A percentile compares a stretch with the other conserved stretches of the same genome.
Conservation (phyloP, 495 filamentous ascomycete genomes). For the Xylaria palmicola region DNA sequence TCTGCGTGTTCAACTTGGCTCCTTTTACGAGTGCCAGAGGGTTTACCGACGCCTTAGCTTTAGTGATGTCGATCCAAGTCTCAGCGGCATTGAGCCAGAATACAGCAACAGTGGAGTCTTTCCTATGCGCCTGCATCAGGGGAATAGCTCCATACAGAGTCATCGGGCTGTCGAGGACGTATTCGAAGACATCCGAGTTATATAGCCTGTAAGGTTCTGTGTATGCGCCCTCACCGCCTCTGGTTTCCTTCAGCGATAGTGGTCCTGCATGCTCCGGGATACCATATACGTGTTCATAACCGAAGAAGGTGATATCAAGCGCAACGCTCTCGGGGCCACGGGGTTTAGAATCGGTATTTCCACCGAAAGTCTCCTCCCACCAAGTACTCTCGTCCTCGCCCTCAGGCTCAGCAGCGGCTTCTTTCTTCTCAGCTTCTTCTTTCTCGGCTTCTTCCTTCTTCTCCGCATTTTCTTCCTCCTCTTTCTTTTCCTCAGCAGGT, state of each 20-base stretch:
- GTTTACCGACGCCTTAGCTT: conserved; percentile 71
- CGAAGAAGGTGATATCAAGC: conserved; percentile 87
- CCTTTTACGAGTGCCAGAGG: conserved; percentile 71
- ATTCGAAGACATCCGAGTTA: conserved; percentile 96
- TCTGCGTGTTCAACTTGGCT: conserved; percentile 72
- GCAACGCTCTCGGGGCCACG: conserved; percentile 83
- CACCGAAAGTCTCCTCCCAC: conserved; percentile 97
- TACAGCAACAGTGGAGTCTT: conserved; percentile 91
- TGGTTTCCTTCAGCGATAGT: conserved; percentile 82
- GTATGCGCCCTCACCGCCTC: conserved; percentile 82
- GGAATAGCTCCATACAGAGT: conserved; percentile 96
- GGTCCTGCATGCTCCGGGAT: conserved; percentile 93
- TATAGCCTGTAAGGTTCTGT: conserved; percentile 92
- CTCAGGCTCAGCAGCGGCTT: conserved; percentile 33
- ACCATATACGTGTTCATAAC: conserved; percentile 89
- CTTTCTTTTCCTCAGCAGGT: conserved; percentile 51
- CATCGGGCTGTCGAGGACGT: conserved; percentile 95
- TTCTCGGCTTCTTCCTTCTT: conserved; percentile 50
- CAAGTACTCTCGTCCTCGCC: conserved; percentile 76
- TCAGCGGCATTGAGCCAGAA: conserved; percentile 98
- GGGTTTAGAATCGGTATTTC: conserved; percentile 91
- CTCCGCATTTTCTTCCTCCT: conserved; percentile 44
- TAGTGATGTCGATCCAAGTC: conserved; percentile 94
- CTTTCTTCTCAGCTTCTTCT: conserved; percentile 39
- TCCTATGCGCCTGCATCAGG: conserved; percentile 94